Evolutionary conservation across 768 basidiomycete genomes (phyloP).

Genomic region (Leccinum uliginosum): DNA sequence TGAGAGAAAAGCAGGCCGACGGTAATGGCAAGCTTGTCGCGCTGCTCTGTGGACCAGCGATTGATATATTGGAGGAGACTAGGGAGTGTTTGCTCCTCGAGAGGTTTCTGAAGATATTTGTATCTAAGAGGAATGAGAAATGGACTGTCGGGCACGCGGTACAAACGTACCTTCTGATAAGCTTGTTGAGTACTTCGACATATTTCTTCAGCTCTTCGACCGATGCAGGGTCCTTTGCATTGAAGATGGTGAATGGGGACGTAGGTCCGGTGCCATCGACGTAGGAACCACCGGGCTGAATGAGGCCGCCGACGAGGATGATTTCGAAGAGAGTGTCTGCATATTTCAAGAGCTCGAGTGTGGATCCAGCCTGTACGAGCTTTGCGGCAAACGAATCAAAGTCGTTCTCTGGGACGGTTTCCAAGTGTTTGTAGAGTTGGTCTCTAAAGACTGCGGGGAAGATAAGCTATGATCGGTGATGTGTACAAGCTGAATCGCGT

Average conservation of each 20-base stretch:
- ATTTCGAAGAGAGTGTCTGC: slow-evolving; percentile 95
- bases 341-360: slow-evolving; percentile 96
- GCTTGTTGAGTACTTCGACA: slow-evolving; percentile 90
- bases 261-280: slow-evolving; percentile 82
- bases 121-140: slow-evolving; percentile 52
- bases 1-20: slow-evolving; percentile 81
- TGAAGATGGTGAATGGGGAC: slow-evolving; percentile 86
- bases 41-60: slow-evolving; percentile 73
- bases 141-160: slow-evolving; percentile 2
- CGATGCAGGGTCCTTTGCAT: slow-evolving; percentile 72
- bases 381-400: slow-evolving; percentile 80
- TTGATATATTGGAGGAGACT: slow-evolving; percentile 84
- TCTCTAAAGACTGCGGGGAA: slow-evolving; percentile 75
- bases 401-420: slow-evolving; percentile 73
- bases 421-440: slow-evolving; percentile 86
- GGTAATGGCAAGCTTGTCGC: slow-evolving; percentile 80
- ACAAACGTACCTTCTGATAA: slow-evolving; percentile 76
- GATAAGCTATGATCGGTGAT: slow-evolving; percentile 9
- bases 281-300: slow-evolving; percentile 93
- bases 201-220: slow-evolving; percentile 89
- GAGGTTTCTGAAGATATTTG: slow-evolving; percentile 97
- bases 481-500: neutral
- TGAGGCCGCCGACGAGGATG: slow-evolving; percentile 90
- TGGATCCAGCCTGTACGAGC: slow-evolving; percentile 86
- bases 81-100: slow-evolving; percentile 82